Evolutionary conservation across 108 stramenopile genomes (phyloP).

Genomic region (Nitzschia palea): DNA sequence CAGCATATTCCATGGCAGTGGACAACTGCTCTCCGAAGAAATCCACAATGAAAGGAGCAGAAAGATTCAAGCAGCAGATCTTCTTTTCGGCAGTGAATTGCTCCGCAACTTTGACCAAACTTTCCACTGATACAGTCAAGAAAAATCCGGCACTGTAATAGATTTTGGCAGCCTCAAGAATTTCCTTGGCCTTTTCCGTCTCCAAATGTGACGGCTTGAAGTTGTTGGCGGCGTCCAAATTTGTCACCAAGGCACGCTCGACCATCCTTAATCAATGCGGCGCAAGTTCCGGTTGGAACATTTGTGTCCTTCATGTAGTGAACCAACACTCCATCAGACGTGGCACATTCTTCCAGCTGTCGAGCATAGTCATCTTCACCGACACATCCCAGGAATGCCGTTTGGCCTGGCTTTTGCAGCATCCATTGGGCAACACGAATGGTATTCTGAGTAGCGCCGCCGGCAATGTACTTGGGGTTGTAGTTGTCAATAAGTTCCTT

Average conservation of each 20-base stretch:
- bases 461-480: constrained; percentile 95
- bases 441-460: constrained; percentile 99
- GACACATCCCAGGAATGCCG: constrained; percentile 94
- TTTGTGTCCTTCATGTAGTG: constrained; percentile 95
- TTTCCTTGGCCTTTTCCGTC: constrained; percentile 90
- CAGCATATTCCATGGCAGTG: constrained; percentile 92
- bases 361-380: constrained; percentile 89
- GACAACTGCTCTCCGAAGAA: constrained; percentile 97
- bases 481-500: constrained; percentile 88
- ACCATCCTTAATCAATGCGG: constrained; percentile 94
- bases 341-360: constrained; percentile 85
- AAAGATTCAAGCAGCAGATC: constrained; percentile 95
- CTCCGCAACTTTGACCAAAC: constrained; percentile 88
- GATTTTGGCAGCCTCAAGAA: constrained; percentile 80
- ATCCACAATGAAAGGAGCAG: constrained; percentile 98
- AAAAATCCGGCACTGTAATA: constrained; percentile 99
- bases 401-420: constrained; percentile 65
- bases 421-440: constrained; percentile 99
- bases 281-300: constrained; percentile 98
- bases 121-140: constrained; percentile 96
- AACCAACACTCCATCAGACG: constrained; percentile 91
- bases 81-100: constrained; percentile 90
- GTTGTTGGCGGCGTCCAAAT: constrained; percentile 98
- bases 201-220: constrained; percentile 94
- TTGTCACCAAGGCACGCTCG: constrained; percentile 95